Evolutionary conservation across 306 rosid genomes (phyloP).

Genomic region (Parietaria judaica): DNA sequence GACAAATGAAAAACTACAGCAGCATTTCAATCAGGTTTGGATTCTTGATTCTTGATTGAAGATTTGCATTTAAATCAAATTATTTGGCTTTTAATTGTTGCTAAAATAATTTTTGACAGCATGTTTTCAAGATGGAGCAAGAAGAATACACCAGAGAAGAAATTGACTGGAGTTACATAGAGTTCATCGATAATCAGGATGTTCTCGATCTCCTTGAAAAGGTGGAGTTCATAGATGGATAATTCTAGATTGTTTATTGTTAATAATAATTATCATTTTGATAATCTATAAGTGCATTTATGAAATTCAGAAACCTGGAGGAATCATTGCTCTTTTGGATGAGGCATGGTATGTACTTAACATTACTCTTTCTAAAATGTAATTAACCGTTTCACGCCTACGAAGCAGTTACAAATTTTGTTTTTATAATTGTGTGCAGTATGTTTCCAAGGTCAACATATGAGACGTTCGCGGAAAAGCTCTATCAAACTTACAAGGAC

Average conservation of each 20-base stretch:
- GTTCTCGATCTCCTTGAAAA: slow-evolving; percentile 92
- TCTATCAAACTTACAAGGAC: slow-evolving; percentile 79
- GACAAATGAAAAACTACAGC: slow-evolving; percentile 98
- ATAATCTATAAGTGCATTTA: slow-evolving; percentile 2
- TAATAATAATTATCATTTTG: background rate
- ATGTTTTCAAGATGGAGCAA: slow-evolving; percentile 99
- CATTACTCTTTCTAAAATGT: background rate
- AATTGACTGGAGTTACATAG: slow-evolving; percentile 94
- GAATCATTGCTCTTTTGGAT: slow-evolving; percentile 88
- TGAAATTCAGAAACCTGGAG: slow-evolving; percentile 88
- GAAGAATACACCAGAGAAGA: slow-evolving; percentile 94
- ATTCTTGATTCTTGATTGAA: slow-evolving; percentile 17
- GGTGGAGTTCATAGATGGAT: slow-evolving; percentile 33
- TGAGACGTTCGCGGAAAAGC: slow-evolving; percentile 81
- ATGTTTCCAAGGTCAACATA: slow-evolving; percentile 98
- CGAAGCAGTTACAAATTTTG: slow-evolving; percentile 28
- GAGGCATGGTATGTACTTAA: slow-evolving; percentile 81
- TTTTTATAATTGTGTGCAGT: slow-evolving; percentile 48
- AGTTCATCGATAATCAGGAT: slow-evolving; percentile 89
- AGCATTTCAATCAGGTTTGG: slow-evolving; percentile 94
- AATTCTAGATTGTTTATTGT: slow-evolving; percentile 9
- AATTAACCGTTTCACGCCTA: slow-evolving; percentile 4
- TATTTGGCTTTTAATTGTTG: background rate
- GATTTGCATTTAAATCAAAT: background rate
- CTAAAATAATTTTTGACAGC: slow-evolving; percentile 43